Percentiles rank a stretch among this genome's conserved stretches.
Conservation (phyloP, 176 grass and related monocot species). For the Bothriochloa decipiens region DNA sequence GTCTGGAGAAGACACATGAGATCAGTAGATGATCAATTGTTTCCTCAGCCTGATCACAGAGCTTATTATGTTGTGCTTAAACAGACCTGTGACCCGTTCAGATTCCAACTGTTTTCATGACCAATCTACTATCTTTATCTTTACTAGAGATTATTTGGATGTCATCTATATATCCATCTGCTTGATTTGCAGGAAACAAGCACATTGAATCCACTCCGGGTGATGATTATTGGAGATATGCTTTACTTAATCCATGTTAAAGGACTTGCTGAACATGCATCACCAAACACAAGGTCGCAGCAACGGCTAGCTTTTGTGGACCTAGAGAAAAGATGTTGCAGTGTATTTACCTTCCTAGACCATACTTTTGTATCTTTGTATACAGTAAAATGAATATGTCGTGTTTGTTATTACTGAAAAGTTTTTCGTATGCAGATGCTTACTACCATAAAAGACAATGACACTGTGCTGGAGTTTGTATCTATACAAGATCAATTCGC, state of each 20-base stretch:
- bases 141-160: not conserved
- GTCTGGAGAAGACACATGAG: no score
- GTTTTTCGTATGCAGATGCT: slow-evolving; percentile 52
- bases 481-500: slow-evolving; percentile 69
- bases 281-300: slow-evolving; percentile 50
- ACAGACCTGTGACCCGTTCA: not conserved
- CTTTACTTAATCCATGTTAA: slow-evolving; percentile 70
- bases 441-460: slow-evolving; percentile 52
- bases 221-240: slow-evolving; percentile 85
- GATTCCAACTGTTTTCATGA: slow-evolving; percentile 2
- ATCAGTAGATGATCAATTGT: no score
- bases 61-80: not conserved
- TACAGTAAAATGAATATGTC: not conserved
- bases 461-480: slow-evolving; percentile 46
- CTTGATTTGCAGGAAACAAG: slow-evolving; percentile 57
- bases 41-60: no score
- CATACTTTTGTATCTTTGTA: not conserved
- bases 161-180: not conserved
- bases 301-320: slow-evolving; percentile 70
- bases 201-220: slow-evolving; percentile 64
- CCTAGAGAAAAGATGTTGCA: slow-evolving; percentile 58
- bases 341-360: slow-evolving; percentile 49
- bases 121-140: slow-evolving; percentile 9
- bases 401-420: slow-evolving; percentile 28
- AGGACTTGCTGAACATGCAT: slow-evolving; percentile 72